Base-by-base conservation (phyloP, 495 filamentous ascomycete genomes). In the Extremus antarcticus region DNA sequence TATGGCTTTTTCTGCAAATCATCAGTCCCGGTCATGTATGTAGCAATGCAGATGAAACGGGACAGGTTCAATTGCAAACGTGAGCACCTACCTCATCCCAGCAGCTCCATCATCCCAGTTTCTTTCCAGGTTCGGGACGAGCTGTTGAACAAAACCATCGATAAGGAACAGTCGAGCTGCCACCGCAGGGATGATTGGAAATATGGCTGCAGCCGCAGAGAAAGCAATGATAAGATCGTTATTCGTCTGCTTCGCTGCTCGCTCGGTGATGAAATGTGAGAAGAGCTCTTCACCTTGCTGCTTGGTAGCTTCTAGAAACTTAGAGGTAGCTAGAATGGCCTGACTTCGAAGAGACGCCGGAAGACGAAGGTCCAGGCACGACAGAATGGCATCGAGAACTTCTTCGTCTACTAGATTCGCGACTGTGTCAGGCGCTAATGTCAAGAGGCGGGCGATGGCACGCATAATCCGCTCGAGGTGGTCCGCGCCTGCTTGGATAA, bases 201-300 rank as follows among this genome's bases (percentile, higher is more conserved):
- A 98, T 25, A 96, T 77, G 3, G 83, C 80, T 3, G 88, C 80
- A 2, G 88, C 87, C 19, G 88, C 90, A 47, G 91, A 96, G 68
- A 94, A 96, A 16, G 88, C 90, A 25, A 90, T 65, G 47, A 84
- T 76, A 16, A 85, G 62, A 55, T 82, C 78, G 54, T 84, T 80
- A 39, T 75, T 71, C 11, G 71, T 78, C 25, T 74, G 70, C 29
- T 72, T 77, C 50, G 68, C 64, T 10, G 85, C 58, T 43, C 76
- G 75, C 13, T 68, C 65, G 15, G 73, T 72, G 57, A 95, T 83
- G 65, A 90, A 86, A 1, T 75, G 69, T n/a, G 74, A 73, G 25
- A 94, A 78, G 57, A 79, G 73, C 47, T 78, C 73, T 55, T 79
- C 74, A 19, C 87, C 90, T 8, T 74, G 70, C 0, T 88, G 78